Conservation (phyloP, 768 basidiomycete species). For the Rhodotorula babjevae region DNA sequence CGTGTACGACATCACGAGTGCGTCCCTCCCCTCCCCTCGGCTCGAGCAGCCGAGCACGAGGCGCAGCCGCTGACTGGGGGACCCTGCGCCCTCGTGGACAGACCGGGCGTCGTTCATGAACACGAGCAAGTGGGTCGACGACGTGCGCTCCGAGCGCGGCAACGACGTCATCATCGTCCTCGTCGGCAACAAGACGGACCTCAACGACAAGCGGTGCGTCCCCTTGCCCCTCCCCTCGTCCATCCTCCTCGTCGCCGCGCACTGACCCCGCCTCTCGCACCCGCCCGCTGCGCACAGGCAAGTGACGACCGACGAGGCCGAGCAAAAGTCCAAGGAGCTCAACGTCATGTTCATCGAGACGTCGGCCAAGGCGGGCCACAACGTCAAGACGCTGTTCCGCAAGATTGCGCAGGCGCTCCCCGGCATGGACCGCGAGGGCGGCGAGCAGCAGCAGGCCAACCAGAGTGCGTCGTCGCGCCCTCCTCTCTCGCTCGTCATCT, state of each 20-base stretch:
- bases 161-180: conserved; percentile 97
- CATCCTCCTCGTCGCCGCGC: not conserved
- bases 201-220: conserved; percentile 94
- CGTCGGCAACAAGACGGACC: conserved; percentile 97
- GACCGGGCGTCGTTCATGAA: conserved; percentile 97
- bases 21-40: conserved; percentile 45
- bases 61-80: not conserved
- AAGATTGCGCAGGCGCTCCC: conserved; percentile 98
- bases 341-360: conserved; percentile 99
- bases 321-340: conserved; percentile 79
- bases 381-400: conserved; percentile 97
- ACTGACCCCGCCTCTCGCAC: not conserved
- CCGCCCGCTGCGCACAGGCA: conserved; percentile 58
- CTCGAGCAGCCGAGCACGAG: not conserved
- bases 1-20: conserved; percentile 95
- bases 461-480: conserved; percentile 47
- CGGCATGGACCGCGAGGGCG: conserved; percentile 79
- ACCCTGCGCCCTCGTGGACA: conserved; percentile 48
- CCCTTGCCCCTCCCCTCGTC: too few species aligned
- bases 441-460: conserved; percentile 42
- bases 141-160: conserved; percentile 93
- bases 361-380: conserved; percentile 97
- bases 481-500: not conserved
- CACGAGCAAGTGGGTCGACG: conserved; percentile 98
- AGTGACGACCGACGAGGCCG: conserved; percentile 97